Percentiles rank a stretch among this genome's conserved stretches.
phyloP scores from a whole-genome alignment of 345 rosid genomes.

The Mallotus nudiflorus region DNA sequence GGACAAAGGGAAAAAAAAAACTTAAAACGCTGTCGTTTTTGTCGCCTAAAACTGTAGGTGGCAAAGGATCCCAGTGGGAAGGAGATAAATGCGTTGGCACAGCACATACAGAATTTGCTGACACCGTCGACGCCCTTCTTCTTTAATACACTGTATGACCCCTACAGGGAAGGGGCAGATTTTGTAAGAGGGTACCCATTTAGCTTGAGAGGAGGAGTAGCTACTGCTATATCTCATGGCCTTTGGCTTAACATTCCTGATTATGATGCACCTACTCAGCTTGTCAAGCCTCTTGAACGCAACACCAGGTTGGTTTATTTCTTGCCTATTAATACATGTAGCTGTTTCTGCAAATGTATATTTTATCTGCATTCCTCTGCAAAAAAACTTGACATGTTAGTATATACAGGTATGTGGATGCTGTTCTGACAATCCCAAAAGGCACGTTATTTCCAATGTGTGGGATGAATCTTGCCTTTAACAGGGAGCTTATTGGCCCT shows the following conservation, averaged over 20 bases:
- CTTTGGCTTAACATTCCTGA: conserved; percentile 36
- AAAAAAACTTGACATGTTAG: too few species aligned
- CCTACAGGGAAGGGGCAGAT: too few species aligned
- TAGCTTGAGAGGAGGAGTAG: conserved; percentile 36
- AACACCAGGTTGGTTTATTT: conserved; percentile 33
- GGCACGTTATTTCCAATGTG: conserved; percentile 41
- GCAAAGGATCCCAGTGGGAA: conserved; percentile 39
- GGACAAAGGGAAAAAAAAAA: too few species aligned
- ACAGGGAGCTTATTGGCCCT: conserved; percentile 39
- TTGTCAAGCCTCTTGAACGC: conserved; percentile 43
- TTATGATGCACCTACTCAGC: conserved; percentile 39
- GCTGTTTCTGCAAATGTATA: too few species aligned
- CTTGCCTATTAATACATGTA: too few species aligned
- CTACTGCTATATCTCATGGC: conserved; percentile 39
- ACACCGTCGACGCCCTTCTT: conserved; percentile 17
- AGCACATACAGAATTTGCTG: conserved; percentile 35
- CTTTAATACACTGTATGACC: too few species aligned
- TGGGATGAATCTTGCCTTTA: conserved; percentile 40
- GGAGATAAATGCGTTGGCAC: conserved; percentile 36
- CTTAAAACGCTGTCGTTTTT: too few species aligned
- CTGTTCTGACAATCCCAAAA: conserved; percentile 37
- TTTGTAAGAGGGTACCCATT: conserved; percentile 31
- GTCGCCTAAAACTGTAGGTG: too few species aligned
- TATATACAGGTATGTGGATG: conserved; percentile 31
- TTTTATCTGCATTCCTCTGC: too few species aligned